Percentiles rank a stretch among this genome's conserved stretches.
Conservation (phyloP, 805 yeast species). For the Pichia nakasei region DNA sequence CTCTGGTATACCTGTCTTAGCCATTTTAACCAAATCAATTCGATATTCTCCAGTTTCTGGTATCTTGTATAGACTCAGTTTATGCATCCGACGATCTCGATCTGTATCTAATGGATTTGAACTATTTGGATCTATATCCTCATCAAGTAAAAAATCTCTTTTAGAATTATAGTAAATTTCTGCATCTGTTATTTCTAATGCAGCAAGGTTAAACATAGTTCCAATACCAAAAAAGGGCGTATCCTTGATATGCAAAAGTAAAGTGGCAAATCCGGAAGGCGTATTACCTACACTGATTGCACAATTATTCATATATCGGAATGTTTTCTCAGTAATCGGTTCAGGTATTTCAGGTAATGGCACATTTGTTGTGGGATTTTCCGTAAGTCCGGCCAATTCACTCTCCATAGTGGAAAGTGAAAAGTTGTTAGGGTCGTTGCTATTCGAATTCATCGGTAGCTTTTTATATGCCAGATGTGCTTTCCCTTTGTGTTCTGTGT, state of each 20-base stretch:
- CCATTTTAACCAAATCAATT: slow-evolving; percentile 10
- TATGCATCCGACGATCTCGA: slow-evolving; percentile 9
- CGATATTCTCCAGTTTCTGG: slow-evolving; percentile 8
- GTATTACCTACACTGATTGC: slow-evolving; percentile 8
- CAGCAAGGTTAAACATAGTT: not conserved
- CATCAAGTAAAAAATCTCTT: slow-evolving; percentile 11
- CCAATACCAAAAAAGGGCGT: slow-evolving; percentile 15
- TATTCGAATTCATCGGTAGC: too few species aligned
- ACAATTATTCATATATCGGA: slow-evolving; percentile 10
- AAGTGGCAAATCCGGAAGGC: slow-evolving; percentile 12
- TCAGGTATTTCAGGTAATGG: not conserved
- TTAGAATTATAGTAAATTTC: slow-evolving; percentile 12
- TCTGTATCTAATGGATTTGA: slow-evolving; percentile 2
- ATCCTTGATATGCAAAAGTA: slow-evolving; percentile 9
- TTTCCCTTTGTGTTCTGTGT: too few species aligned
- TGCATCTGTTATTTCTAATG: slow-evolving; percentile 9
- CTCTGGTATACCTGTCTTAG: slow-evolving; percentile 8
- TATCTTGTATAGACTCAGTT: slow-evolving; percentile 8
- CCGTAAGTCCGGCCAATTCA: not conserved
- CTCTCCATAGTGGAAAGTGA: too few species aligned
- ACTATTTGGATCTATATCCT: slow-evolving; percentile 5
- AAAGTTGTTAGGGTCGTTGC: too few species aligned
- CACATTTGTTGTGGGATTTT: not conserved
- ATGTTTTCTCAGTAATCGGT: slow-evolving; percentile 5
- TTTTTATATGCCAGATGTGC: too few species aligned